These are phyloP conservation scores for Sonneratia caseolaris DNA, from an alignment of 345 rosid genomes.

Conservation along the genomic window DNA sequence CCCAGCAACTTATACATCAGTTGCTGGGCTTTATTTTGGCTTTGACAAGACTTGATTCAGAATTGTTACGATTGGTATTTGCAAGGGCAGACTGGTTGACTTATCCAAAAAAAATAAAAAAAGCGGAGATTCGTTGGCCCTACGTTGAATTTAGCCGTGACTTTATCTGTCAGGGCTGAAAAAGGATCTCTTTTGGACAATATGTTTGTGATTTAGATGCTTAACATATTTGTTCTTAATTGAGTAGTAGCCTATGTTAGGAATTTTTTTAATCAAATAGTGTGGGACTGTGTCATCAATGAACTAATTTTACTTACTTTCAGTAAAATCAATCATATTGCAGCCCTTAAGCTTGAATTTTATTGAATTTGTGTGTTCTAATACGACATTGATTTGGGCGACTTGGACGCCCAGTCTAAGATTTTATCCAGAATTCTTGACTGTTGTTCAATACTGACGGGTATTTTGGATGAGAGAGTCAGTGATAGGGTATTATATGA, in stretches of 20 bases:
- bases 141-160: neutral
- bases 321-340: neutral
- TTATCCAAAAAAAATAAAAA: too few species aligned
- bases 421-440: neutral
- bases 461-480: slow-evolving; percentile 82
- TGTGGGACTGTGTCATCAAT: neutral
- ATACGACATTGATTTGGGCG: neutral
- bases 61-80: neutral
- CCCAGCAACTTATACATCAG: too few species aligned
- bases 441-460: slow-evolving; percentile 15
- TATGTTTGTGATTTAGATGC: neutral
- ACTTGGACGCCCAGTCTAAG: neutral
- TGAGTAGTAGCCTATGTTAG: neutral
- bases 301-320: neutral
- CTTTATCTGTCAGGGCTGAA: neutral
- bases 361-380: neutral
- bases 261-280: neutral
- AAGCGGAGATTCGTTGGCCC: neutral
- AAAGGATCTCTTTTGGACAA: neutral
- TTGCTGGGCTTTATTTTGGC: too few species aligned
- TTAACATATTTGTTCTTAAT: neutral
- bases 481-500: slow-evolving; percentile 81
- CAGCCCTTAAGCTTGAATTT: neutral
- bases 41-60: too few species aligned
- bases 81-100: neutral